Conservation (phyloP, 2,329 filamentous ascomycete species). For the Arthrobotrys conoides region DNA sequence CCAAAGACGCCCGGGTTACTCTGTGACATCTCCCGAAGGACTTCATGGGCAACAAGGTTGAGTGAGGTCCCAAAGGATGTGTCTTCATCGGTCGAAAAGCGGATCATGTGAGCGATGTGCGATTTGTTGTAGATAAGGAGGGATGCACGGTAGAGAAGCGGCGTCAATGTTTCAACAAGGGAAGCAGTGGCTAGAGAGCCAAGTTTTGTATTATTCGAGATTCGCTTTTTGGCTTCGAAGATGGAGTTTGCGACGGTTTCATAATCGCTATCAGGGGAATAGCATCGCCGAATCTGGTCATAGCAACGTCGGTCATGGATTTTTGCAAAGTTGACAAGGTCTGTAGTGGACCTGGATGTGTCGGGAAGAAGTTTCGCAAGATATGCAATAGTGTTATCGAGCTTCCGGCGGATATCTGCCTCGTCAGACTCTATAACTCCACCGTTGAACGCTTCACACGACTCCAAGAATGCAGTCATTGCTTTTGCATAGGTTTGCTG, state of each 20-base stretch:
- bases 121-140: constrained; percentile 93
- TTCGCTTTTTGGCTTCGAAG: constrained; percentile 86
- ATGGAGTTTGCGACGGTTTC: constrained; percentile 90
- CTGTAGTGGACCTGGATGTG: constrained; percentile 77
- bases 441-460: constrained; percentile 92
- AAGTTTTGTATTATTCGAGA: constrained; percentile 76
- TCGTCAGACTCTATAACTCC: constrained; percentile 83
- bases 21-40: constrained; percentile 89
- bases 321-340: constrained; percentile 92
- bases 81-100: constrained; percentile 83
- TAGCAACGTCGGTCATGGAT: constrained; percentile 90
- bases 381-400: constrained; percentile 81
- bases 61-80: constrained; percentile 75
- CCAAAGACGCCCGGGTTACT: constrained; percentile 92
- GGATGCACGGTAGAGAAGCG: constrained; percentile 85
- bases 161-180: constrained; percentile 82
- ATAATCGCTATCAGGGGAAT: constrained; percentile 89
- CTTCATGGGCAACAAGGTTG: constrained; percentile 80
- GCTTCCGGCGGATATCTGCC: constrained; percentile 76
- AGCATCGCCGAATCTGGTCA: constrained; percentile 87
- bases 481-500: constrained; percentile 82
- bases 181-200: constrained; percentile 51
- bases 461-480: constrained; percentile 80
- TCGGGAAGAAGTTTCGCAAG: constrained; percentile 82
- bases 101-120: constrained; percentile 90